A percentile compares a stretch with the other conserved stretches of the same genome.
Conservation (phyloP, 805 yeast genomes). For the Schwanniomyces pseudopolymorphus region DNA sequence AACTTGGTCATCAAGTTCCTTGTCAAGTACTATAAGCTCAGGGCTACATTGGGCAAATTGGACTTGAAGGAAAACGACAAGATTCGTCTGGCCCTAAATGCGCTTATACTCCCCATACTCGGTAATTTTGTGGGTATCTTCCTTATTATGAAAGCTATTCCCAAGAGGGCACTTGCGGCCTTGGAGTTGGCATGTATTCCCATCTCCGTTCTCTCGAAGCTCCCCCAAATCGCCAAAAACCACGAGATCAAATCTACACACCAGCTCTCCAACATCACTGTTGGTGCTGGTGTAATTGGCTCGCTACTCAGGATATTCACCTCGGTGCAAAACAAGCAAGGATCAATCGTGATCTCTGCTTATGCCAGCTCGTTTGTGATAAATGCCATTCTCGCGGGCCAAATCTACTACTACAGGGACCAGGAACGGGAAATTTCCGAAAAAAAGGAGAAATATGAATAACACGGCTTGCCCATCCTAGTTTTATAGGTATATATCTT, state of each 20-base stretch:
- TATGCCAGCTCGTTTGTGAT: slow-evolving; percentile 33
- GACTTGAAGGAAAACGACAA: slow-evolving; percentile 17
- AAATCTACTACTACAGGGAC: slow-evolving; percentile 24
- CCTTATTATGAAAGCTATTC: slow-evolving; percentile 32
- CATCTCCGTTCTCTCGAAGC: slow-evolving; percentile 32
- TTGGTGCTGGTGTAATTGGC: slow-evolving; percentile 41
- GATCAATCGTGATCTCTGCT: slow-evolving; percentile 38
- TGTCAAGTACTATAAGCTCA: slow-evolving; percentile 31
- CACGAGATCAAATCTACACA: slow-evolving; percentile 32
- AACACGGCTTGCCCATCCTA: not conserved
- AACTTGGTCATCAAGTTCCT: slow-evolving; percentile 35
- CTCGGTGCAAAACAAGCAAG: slow-evolving; percentile 28
- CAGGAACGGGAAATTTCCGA: slow-evolving; percentile 1
- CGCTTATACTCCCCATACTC: slow-evolving; percentile 25
- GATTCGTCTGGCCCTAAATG: slow-evolving; percentile 12
- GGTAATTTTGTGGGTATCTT: slow-evolving; percentile 25
- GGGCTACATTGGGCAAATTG: slow-evolving; percentile 16
- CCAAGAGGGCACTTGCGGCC: slow-evolving; percentile 22
- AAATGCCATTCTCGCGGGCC: slow-evolving; percentile 37
- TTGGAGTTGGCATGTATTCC: slow-evolving; percentile 41
- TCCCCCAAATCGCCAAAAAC: slow-evolving; percentile 41
- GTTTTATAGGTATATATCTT: not conserved
- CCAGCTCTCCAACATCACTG: slow-evolving; percentile 38
- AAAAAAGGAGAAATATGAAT: slow-evolving; percentile 2
- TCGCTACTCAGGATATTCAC: slow-evolving; percentile 41